Conservation (phyloP, 116 monocot species). For the Posidonia oceanica region DNA sequence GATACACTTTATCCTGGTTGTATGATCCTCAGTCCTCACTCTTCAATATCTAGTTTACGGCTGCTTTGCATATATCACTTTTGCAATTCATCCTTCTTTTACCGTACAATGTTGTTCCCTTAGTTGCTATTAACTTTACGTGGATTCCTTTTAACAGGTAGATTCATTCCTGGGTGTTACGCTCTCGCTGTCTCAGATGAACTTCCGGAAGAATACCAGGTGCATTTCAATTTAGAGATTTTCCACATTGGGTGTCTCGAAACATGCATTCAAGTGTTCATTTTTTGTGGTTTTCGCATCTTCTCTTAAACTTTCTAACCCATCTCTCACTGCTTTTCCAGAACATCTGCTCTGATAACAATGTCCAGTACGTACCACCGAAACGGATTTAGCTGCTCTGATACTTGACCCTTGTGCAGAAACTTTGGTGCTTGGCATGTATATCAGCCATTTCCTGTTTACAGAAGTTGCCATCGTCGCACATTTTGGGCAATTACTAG, state of each 20-base stretch:
- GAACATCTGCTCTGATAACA: constrained; percentile 17
- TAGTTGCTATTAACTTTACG: not conserved
- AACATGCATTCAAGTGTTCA: too few species aligned
- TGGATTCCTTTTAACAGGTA: not conserved
- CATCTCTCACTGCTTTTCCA: not conserved
- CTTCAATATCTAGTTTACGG: too few species aligned
- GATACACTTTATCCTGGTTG: too few species aligned
- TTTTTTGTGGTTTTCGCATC: not conserved
- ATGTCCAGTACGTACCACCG: constrained; percentile 17
- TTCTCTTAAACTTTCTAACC: not conserved
- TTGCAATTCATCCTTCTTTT: too few species aligned
- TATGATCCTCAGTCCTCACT: too few species aligned
- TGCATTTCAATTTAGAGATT: not conserved
- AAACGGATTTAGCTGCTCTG: constrained; percentile 5
- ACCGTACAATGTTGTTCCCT: not conserved
- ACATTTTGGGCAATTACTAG: too few species aligned
- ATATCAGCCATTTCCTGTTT: not conserved
- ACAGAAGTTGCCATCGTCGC: too few species aligned
- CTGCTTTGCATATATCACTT: too few species aligned
- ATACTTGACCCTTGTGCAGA: not conserved
- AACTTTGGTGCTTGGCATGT: not conserved
- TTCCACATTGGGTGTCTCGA: not conserved
- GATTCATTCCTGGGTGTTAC: constrained; percentile 20
- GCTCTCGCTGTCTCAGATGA: constrained; percentile 20
- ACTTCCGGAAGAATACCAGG: constrained; percentile 20